Conservation (phyloP, 2,329 filamentous ascomycete genomes). For the Penicillium sp. region DNA sequence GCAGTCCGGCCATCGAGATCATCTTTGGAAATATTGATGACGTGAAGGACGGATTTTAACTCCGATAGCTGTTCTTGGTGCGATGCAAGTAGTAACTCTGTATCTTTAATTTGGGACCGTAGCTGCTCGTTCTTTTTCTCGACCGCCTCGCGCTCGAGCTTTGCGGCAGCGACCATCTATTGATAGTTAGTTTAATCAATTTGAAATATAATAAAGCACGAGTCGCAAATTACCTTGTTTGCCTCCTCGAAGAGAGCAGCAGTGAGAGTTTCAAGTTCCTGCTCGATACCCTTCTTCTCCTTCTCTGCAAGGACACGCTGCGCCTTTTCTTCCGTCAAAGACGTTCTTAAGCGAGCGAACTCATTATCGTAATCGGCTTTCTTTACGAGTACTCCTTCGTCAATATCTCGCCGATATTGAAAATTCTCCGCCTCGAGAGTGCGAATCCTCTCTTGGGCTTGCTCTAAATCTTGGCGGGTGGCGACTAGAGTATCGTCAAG, state of each 20-base stretch:
- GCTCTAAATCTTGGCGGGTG: slow-evolving; percentile 81
- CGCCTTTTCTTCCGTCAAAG: slow-evolving; percentile 68
- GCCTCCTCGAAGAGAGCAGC: slow-evolving; percentile 96
- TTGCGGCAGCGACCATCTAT: slow-evolving; percentile 88
- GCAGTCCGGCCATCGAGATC: slow-evolving; percentile 73
- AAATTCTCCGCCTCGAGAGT: slow-evolving; percentile 72
- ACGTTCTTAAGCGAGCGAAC: slow-evolving; percentile 63
- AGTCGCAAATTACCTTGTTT: slow-evolving; percentile 66
- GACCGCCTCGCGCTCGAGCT: slow-evolving; percentile 79
- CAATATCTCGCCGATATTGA: slow-evolving; percentile 71
- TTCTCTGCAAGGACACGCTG: slow-evolving; percentile 70
- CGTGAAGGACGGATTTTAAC: slow-evolving; percentile 90
- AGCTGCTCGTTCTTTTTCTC: slow-evolving; percentile 88
- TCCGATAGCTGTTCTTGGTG: slow-evolving; percentile 93
- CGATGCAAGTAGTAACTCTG: slow-evolving; percentile 80
- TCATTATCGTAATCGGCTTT: slow-evolving; percentile 76
- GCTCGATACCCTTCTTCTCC: slow-evolving; percentile 87
- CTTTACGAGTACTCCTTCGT: slow-evolving; percentile 75
- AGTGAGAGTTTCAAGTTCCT: slow-evolving; percentile 88
- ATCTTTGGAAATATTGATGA: slow-evolving; percentile 73
- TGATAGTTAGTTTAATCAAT: background rate
- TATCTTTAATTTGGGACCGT: slow-evolving; percentile 82
- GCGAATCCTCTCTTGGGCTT: slow-evolving; percentile 68
- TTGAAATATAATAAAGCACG: background rate
- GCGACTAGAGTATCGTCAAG: slow-evolving; percentile 86